Evolutionary conservation across 1,139 yeast genomes (phyloP).

Genomic region (Suhomyces bolitotheri): DNA sequence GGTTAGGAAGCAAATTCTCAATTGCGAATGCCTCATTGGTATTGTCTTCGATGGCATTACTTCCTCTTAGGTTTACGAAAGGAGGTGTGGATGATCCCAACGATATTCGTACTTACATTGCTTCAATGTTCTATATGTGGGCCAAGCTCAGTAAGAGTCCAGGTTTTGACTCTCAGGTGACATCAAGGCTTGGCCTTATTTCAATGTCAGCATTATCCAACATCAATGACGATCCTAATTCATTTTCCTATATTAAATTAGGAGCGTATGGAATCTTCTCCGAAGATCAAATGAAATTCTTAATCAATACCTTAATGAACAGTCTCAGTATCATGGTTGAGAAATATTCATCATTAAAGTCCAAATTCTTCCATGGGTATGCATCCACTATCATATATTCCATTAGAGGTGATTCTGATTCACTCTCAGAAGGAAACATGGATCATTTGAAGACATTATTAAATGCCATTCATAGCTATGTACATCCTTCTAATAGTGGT

Average conservation of each 20-base stretch:
- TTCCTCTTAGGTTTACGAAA: conserved; percentile 44
- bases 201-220: conserved; percentile 50
- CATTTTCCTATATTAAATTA: conserved; percentile 17
- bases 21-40: conserved; percentile 59
- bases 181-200: conserved; percentile 65
- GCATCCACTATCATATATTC: conserved; percentile 68
- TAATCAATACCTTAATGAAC: conserved; percentile 58
- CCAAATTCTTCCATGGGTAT: conserved; percentile 56
- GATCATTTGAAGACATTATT: conserved; percentile 55
- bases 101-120: conserved; percentile 57
- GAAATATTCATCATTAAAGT: conserved; percentile 40
- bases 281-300: conserved; percentile 55
- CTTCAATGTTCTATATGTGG: conserved; percentile 79
- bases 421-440: conserved; percentile 49
- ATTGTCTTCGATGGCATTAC: conserved; percentile 55
- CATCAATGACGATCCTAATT: conserved; percentile 26
- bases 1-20: conserved; percentile 51
- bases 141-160: conserved; percentile 55
- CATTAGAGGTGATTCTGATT: conserved; percentile 50
- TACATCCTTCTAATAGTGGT: conserved; percentile 90
- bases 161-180: conserved; percentile 64
- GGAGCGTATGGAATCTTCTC: conserved; percentile 61
- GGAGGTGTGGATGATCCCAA: conserved; percentile 26
- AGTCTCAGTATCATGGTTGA: conserved; percentile 49
- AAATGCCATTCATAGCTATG: conserved; percentile 77